Evolutionary conservation across 768 basidiomycete genomes (phyloP), one percentile per base, ranked within the genome.

Genomic region (Saitozyma sp.): DNA sequence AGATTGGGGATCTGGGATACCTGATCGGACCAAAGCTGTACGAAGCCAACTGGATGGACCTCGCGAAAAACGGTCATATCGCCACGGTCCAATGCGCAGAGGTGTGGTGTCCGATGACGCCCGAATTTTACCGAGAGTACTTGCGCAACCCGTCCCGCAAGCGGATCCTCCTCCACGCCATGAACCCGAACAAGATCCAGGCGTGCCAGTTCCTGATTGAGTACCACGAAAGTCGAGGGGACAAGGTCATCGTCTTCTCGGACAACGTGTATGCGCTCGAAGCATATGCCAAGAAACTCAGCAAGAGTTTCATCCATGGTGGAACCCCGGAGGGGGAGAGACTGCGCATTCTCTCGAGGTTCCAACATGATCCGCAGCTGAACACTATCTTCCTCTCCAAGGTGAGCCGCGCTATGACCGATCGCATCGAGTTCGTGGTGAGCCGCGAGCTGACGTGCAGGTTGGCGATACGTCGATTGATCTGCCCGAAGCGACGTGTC

Each of bases 1-100:
- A 97, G 82, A 98, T 99, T 74, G 89, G 89, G 14, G 96, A 99
- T 81, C 83, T 99, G 60, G 98, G 98, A 77, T 99, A 98, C 75
- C 91, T 98, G 88, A 98, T 99, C 78, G 96, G 96, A 8, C 96
- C 96, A 9, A 99, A 99, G 80, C 84, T 99, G 39, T 99, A 99
- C 76, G 96, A 99, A 81, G 96, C 96, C 6, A 99, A 99, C 78
- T 99, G 96, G 96, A 98, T 99, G 95, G 96, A 99, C 80, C 86
- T 99, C 69, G 96, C 96, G 57, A 92, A 92, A 64, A 98, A 98
- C 80, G 96, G 96, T 2, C 96, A 99, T 79, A 99, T 99, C 75
- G 96, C 96, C 8, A 98, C 96, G 75, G 96, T 99, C n/a, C 94
- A 98, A 91, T 99, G 96, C 76, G 96, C 96, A 14, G 96, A 99